phyloP scores from a whole-genome alignment of 768 basidiomycete genomes.

The Russula sp. region DNA sequence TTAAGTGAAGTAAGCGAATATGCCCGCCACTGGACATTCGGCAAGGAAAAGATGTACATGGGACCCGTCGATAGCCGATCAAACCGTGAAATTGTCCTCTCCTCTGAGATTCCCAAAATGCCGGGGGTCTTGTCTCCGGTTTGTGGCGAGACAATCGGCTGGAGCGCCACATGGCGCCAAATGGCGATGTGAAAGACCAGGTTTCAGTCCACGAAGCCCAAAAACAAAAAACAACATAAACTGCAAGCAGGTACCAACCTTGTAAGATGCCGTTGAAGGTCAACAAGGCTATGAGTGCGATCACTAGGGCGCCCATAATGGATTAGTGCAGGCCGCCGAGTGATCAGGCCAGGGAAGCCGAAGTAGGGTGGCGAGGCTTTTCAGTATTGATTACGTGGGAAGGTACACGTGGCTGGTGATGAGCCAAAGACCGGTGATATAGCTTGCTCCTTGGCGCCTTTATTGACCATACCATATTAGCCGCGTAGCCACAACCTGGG shows the following conservation, averaged over 20 bases:
- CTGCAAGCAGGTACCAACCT: constrained; percentile 18
- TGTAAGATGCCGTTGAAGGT: constrained; percentile 19
- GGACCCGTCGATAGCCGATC: constrained; percentile 16
- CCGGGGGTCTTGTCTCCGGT: constrained; percentile 12
- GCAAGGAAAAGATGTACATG: constrained; percentile 14
- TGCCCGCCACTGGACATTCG: constrained; percentile 14
- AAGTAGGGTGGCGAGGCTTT: constrained; percentile 12
- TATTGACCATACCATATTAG: constrained; percentile 1
- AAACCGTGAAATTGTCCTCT: neutral
- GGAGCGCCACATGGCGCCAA: constrained; percentile 15
- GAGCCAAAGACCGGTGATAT: constrained; percentile 8
- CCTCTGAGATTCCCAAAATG: constrained; percentile 1
- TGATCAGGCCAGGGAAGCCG: constrained; percentile 3
- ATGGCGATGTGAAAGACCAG: constrained; percentile 20
- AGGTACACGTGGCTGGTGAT: constrained; percentile 4
- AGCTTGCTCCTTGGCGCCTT: neutral
- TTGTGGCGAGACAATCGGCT: constrained; percentile 20
- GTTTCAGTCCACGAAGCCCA: constrained; percentile 1
- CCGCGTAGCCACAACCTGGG: neutral
- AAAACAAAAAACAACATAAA: constrained; percentile 7
- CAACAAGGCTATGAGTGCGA: constrained; percentile 16
- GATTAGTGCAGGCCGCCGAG: constrained; percentile 15
- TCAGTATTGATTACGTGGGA: constrained; percentile 16
- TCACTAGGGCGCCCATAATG: constrained; percentile 21
- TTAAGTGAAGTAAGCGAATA: constrained; percentile 21